Evolutionary conservation across 2,329 filamentous ascomycete species (phyloP).

Genomic region (Blastomyces gilchristii): DNA sequence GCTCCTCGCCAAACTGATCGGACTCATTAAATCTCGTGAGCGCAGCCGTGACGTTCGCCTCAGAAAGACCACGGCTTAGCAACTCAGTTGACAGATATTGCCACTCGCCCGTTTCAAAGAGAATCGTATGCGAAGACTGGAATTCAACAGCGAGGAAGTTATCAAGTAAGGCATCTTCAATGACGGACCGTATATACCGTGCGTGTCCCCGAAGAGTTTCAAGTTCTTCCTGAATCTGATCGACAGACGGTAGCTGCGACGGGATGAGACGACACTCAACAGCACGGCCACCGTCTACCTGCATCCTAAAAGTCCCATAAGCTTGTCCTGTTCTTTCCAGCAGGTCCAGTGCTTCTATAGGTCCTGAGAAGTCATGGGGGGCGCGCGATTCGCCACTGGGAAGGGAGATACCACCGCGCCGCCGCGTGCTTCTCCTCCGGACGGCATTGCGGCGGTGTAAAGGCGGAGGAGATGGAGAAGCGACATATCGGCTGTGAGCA

Average conservation of each 20-base stretch:
- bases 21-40: slow-evolving; percentile 29
- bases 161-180: slow-evolving; percentile 36
- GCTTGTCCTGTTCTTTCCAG: slow-evolving; percentile 33
- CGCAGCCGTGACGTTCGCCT: slow-evolving; percentile 28
- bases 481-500: slow-evolving; percentile 27
- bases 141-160: slow-evolving; percentile 35
- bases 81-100: slow-evolving; percentile 31
- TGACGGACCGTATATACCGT: slow-evolving; percentile 34
- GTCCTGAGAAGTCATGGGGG: slow-evolving; percentile 15
- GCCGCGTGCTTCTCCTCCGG: slow-evolving; percentile 22
- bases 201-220: slow-evolving; percentile 31
- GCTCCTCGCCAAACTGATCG: slow-evolving; percentile 32
- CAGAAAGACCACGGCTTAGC: slow-evolving; percentile 29
- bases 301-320: slow-evolving; percentile 35
- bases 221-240: slow-evolving; percentile 35
- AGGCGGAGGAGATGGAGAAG: slow-evolving; percentile 19
- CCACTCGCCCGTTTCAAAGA: slow-evolving; percentile 26
- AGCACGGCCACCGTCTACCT: slow-evolving; percentile 32
- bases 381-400: slow-evolving; percentile 11
- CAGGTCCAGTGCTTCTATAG: slow-evolving; percentile 32
- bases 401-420: slow-evolving; percentile 14
- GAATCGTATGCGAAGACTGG: slow-evolving; percentile 27
- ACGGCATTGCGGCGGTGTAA: slow-evolving; percentile 34
- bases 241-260: slow-evolving; percentile 32
- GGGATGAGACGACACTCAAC: slow-evolving; percentile 35